A percentile compares a stretch with the other conserved stretches of the same genome.
Conservation (phyloP, 1,284 basidiomycete species). For the Tilletiaria anomala region DNA sequence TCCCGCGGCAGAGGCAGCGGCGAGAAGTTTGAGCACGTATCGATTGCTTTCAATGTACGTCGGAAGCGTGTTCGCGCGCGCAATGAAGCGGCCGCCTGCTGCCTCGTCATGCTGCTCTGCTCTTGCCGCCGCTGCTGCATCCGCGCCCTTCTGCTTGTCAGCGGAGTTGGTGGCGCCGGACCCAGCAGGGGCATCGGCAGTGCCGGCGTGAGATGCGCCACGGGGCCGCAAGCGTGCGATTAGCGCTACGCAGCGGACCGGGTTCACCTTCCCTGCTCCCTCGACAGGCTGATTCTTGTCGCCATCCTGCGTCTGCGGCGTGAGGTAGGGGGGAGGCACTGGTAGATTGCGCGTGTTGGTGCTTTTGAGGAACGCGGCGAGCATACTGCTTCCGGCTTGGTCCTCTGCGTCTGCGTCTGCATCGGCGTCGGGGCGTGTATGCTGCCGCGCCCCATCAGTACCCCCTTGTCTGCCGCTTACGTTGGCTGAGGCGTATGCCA, state of each 20-base stretch:
- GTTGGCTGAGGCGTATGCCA: too few relatives aligned
- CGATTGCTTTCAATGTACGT: slow-evolving; percentile 71
- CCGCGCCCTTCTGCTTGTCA: slow-evolving; percentile 10
- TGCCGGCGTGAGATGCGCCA: too few relatives aligned
- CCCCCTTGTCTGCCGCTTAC: too few relatives aligned
- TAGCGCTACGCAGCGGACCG: slow-evolving; percentile 9
- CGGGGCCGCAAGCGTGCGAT: slow-evolving; percentile 12
- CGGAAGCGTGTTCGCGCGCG: slow-evolving; percentile 65
- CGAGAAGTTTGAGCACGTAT: slow-evolving; percentile 44
- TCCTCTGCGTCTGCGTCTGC: neutral
- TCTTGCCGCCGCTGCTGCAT: too few relatives aligned
- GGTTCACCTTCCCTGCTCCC: too few relatives aligned
- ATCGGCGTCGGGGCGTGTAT: neutral
- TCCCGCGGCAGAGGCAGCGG: slow-evolving; percentile 1
- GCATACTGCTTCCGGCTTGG: neutral
- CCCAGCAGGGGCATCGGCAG: too few relatives aligned
- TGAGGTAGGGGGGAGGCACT: too few relatives aligned
- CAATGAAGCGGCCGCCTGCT: slow-evolving; percentile 47
- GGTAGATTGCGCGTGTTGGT: too few relatives aligned
- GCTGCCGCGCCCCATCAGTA: too few relatives aligned
- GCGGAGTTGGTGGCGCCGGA: too few relatives aligned
- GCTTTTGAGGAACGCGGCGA: too few relatives aligned
- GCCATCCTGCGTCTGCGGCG: slow-evolving; percentile 7
- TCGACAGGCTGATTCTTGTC: too few relatives aligned
- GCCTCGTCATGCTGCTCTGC: slow-evolving; percentile 8